Base-by-base conservation (phyloP, 257 asterid species). In the Plantago elongata region DNA sequence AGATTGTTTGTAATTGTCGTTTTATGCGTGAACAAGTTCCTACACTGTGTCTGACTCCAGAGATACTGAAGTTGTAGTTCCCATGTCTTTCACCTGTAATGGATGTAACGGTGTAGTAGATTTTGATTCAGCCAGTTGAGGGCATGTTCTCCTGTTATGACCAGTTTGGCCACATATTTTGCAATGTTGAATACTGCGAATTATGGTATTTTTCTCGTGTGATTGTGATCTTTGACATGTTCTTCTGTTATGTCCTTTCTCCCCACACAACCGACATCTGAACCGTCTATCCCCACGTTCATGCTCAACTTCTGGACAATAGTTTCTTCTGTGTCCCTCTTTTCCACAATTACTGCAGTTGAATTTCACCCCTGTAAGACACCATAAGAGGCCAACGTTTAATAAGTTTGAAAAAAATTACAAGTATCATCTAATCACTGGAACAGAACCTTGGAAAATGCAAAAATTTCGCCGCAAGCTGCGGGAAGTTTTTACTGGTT, bases 221-320 rank as follows among this genome's bases (percentile, higher is more conserved):
- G 77, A 29, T 73, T 78, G 87, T 51, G 75, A 69, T 70, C 68
- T 83, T 42, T 71, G 77, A 71, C 96, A 93, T 30, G 96, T 89
- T 77, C 95, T 82, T 72, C 84, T 78, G 75, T 93, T 93, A 75
- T 93, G 97, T 68, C 97, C 97, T 65, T 79, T 87, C 67, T 75
- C 81, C 18, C 99, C 94, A 70, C 97, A 93, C 63, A 82, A 44
- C 22, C 80, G 84, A 64, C 97, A 87, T 57, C 72, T 83, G 71
- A 81, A 81, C 57, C 83, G 82, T 66, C 75, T 74, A 51, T 84
- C 87, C 0, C 13, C 66, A 38, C 8, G 51, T 45, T 64, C 66
- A 45, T 66, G 66, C 54, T 18, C 70, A 72, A 78, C 47, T 69
- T 86, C 91, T 3, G 96, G 96, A 65, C 99, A 92, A 66, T 83